A percentile compares a stretch with the other conserved stretches of the same genome.
Conservation (phyloP, 805 yeast genomes). For the Cyberlindnera samutprakarnensis region DNA sequence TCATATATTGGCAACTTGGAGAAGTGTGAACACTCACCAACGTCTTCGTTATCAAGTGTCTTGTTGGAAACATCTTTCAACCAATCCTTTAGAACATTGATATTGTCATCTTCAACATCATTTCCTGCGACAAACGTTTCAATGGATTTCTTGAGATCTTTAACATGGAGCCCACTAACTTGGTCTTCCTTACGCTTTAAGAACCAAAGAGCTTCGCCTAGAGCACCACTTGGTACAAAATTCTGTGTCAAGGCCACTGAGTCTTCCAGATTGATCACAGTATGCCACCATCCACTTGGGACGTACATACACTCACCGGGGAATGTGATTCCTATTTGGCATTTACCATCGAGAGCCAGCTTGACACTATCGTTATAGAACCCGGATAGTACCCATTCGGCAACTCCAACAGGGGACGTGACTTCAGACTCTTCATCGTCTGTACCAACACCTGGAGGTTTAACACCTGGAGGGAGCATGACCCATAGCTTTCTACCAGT, state of each 20-base stretch:
- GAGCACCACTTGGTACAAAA: conserved; percentile 63
- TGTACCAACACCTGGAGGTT: conserved; percentile 83
- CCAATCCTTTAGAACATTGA: conserved; percentile 22
- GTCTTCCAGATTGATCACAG: conserved; percentile 78
- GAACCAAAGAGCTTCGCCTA: conserved; percentile 58
- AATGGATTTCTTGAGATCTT: conserved; percentile 36
- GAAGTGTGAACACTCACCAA: conserved; percentile 42
- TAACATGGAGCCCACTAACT: conserved; percentile 70
- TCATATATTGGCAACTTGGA: conserved; percentile 54
- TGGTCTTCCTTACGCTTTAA: conserved; percentile 62
- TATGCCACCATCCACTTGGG: conserved; percentile 98
- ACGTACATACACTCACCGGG: conserved; percentile 84
- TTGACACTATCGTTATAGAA: conserved; percentile 64
- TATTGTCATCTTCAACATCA: conserved; percentile 9
- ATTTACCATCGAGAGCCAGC: conserved; percentile 39
- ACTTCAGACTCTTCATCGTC: conserved; percentile 78
- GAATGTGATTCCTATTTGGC: conserved; percentile 64
- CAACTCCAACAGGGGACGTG: conserved; percentile 84
- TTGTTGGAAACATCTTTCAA: conserved; percentile 21
- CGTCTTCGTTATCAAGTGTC: conserved; percentile 44
- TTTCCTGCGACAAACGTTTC: conserved; percentile 22
- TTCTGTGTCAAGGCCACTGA: conserved; percentile 86
- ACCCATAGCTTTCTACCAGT: conserved; percentile 79
- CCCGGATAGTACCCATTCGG: conserved; percentile 85
- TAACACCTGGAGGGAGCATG: conserved; percentile 70